phyloP scores from a whole-genome alignment of 2,329 filamentous ascomycete species.

The Phoma herbarum region DNA sequence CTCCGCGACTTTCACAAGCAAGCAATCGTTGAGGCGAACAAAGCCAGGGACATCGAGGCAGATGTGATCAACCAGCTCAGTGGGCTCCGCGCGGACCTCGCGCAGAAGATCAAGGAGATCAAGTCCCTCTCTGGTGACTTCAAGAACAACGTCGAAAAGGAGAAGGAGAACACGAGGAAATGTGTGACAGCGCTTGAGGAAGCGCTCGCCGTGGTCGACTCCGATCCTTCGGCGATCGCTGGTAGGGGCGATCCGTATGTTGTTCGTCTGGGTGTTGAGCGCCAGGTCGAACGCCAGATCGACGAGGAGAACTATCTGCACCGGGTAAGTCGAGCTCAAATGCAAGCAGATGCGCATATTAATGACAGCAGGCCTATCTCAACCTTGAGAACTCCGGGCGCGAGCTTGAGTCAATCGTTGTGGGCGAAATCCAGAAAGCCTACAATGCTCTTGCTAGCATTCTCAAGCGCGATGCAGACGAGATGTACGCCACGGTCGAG shows the following conservation, averaged over 20 bases:
- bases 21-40: conserved; percentile 80
- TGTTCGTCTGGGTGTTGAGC: conserved; percentile 83
- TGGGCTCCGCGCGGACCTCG: conserved; percentile 84
- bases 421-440: conserved; percentile 96
- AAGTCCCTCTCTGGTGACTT: conserved; percentile 93
- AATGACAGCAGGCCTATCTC: conserved; percentile 75
- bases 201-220: conserved; percentile 78
- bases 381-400: conserved; percentile 94
- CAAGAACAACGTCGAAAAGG: conserved; percentile 95
- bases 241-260: conserved; percentile 95
- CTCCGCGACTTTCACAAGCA: conserved; percentile 84
- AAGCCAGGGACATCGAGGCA: conserved; percentile 87
- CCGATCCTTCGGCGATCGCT: conserved; percentile 75
- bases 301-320: conserved; percentile 98
- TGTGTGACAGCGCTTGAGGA: conserved; percentile 85
- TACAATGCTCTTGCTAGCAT: conserved; percentile 95
- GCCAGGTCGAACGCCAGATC: conserved; percentile 89
- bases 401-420: conserved; percentile 94
- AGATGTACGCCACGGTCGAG: conserved; percentile 78
- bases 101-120: conserved; percentile 98
- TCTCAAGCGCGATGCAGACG: conserved; percentile 87
- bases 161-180: conserved; percentile 84
- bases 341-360: conserved; percentile 16
- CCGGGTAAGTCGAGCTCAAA: conserved; percentile 65
- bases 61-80: conserved; percentile 90